Evolutionary conservation across 495 filamentous ascomycete genomes (phyloP), one percentile per base, ranked within the genome.

Genomic region (Trichodelitschia bisporula): DNA sequence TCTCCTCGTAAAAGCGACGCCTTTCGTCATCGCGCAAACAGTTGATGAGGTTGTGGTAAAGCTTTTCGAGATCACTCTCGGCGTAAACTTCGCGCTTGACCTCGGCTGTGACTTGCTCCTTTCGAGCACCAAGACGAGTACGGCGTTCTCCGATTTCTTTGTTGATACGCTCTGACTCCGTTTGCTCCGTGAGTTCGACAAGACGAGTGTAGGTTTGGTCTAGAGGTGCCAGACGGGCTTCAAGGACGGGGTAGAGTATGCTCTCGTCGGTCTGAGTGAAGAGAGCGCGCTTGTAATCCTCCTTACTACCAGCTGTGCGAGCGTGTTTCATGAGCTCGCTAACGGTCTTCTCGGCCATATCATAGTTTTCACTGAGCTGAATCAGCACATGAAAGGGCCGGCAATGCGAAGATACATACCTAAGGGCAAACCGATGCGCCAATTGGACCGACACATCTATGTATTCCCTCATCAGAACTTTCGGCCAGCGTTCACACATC

Each of bases 101-200:
- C 32, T 93, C 79, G 11, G 64, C 41, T 0, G 70, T 86, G 19
- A 92, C 80, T 33, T 90, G 75, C 16, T 61, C 72, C 35, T 84
- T 56, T 17, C 63, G 71, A 14, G 82, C 80, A 27, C 86, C 89
- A 9, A 97, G 61, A 13, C 86, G 68, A 14, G 83, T 91, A 30
- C 82, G 65, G 9, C 86, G 66, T 43, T 84, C 77, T 13, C 72
- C 80, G 39, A 95, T 91, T 32, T 90, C 68, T 14, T 67, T 74
- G 46, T 92, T 93, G 44, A 93, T 86, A 18, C 63, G 69, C 46
- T 86, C 77, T 41, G 73, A 86, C 48, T 97, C 89, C 23, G 89
- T 79, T 0, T 61, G 46, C 42, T 95, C 86, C 11, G 73, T 58
- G 30, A 92, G 72, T 29, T 91, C 70, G n/a, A 77, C 77, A 30